phyloP scores from a whole-genome alignment of 805 yeast species.

The Ogataea methanolica region DNA sequence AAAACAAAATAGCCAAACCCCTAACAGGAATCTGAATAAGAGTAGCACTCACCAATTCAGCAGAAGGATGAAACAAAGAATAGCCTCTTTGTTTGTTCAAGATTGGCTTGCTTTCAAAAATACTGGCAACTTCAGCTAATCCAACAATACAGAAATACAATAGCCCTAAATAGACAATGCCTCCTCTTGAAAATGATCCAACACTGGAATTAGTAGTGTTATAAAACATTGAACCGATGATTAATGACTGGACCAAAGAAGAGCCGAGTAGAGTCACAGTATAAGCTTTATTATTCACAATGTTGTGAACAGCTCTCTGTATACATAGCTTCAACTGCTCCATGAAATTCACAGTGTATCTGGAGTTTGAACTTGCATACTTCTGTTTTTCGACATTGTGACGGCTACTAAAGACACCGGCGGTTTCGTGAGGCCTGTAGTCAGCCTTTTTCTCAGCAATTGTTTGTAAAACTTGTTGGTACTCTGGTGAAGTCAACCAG shows the following conservation, averaged over 20 bases:
- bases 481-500: conserved; percentile 57
- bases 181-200: conserved; percentile 62
- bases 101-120: conserved; percentile 59
- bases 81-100: conserved; percentile 61
- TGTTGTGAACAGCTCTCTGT: conserved; percentile 49
- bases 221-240: conserved; percentile 58
- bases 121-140: conserved; percentile 54
- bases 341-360: conserved; percentile 36
- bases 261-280: conserved; percentile 46
- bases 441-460: conserved; percentile 33
- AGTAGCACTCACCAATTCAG: conserved; percentile 56
- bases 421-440: conserved; percentile 30
- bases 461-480: conserved; percentile 30
- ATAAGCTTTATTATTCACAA: conserved; percentile 53
- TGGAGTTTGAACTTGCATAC: conserved; percentile 35
- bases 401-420: conserved; percentile 25
- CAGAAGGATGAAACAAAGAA: conserved; percentile 59
- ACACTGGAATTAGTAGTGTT: conserved; percentile 44
- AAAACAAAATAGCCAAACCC: conserved; percentile 42
- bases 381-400: conserved; percentile 35
- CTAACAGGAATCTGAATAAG: conserved; percentile 56
- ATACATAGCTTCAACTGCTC: conserved; percentile 49
- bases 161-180: conserved; percentile 55
- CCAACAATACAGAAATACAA: conserved; percentile 58
- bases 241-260: conserved; percentile 50